Percentiles rank a stretch among this genome's conserved stretches.
These are phyloP conservation scores for Trametes maxima DNA, from an alignment of 768 basidiomycete species.

Conservation along the genomic window DNA sequence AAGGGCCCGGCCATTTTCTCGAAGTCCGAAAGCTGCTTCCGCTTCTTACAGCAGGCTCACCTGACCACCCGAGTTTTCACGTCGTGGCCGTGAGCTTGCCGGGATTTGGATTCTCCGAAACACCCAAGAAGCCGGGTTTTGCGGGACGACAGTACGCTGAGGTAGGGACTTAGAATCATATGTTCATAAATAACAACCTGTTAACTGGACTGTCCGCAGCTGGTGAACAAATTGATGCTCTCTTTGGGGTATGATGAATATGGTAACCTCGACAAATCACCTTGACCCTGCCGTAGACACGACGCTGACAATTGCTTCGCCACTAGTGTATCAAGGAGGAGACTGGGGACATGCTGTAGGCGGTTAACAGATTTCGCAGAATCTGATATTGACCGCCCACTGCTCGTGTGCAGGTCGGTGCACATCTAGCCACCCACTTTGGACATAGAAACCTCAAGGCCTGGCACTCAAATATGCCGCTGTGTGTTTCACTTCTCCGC, in stretches of 20 bases:
- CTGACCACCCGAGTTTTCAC: conserved; percentile 31
- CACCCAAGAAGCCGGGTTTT: conserved; percentile 31
- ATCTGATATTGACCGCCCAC: background rate
- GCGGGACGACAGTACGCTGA: conserved; percentile 28
- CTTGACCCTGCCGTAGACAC: background rate
- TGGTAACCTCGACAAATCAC: conserved; percentile 21
- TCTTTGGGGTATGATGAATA: conserved; percentile 29
- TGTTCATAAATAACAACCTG: background rate
- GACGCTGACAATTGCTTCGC: background rate
- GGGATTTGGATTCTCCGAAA: conserved; percentile 33
- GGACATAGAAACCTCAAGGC: conserved; percentile 36
- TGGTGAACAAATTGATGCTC: conserved; percentile 28
- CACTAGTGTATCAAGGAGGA: conserved; percentile 47
- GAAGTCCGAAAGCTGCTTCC: conserved; percentile 34
- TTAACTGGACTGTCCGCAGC: background rate
- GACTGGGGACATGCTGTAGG: conserved; percentile 48
- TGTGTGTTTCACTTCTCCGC: conserved; percentile 23
- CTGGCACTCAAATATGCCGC: conserved; percentile 36
- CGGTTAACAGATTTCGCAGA: background rate
- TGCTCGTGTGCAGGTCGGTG: conserved; percentile 33
- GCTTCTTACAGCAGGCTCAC: conserved; percentile 24
- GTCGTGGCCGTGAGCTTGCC: conserved; percentile 33
- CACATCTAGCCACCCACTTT: conserved; percentile 29
- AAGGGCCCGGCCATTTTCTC: conserved; percentile 34
- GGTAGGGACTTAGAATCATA: conserved; percentile 6